Conservation (phyloP, 2,329 filamentous ascomycete genomes). For the Aspergillus pseudoviridinutans region DNA sequence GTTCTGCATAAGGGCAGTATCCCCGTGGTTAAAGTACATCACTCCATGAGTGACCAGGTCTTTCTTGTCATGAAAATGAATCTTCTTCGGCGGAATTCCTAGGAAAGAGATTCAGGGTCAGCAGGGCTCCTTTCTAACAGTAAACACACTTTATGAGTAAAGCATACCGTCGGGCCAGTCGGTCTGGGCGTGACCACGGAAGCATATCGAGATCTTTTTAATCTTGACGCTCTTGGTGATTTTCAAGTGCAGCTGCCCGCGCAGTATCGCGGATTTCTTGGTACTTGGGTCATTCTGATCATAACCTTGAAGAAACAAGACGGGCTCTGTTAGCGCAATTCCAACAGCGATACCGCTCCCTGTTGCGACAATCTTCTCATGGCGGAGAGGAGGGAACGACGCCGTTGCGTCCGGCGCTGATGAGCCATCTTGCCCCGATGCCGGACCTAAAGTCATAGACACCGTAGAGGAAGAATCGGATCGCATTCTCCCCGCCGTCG, state of each 20-base stretch:
- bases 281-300: conserved; percentile 50
- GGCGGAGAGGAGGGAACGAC: conserved; percentile 33
- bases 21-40: conserved; percentile 79
- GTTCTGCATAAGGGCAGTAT: conserved; percentile 48
- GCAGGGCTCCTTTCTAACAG: not conserved
- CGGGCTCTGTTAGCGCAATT: conserved; percentile 46
- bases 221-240: conserved; percentile 89
- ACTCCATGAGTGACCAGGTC: conserved; percentile 79
- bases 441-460: conserved; percentile 19
- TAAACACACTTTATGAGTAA: not conserved
- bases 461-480: conserved; percentile 27
- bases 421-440: conserved; percentile 16
- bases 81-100: conserved; percentile 83
- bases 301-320: conserved; percentile 48
- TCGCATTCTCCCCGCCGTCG: conserved; percentile 21
- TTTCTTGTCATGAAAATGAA: conserved; percentile 78
- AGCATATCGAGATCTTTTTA: conserved; percentile 82
- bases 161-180: conserved; percentile 83
- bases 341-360: conserved; percentile 47
- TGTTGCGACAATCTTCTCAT: conserved; percentile 47
- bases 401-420: conserved; percentile 24
- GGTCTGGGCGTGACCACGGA: conserved; percentile 79
- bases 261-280: conserved; percentile 73
- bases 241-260: conserved; percentile 76
- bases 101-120: conserved; percentile 3